phyloP scores from a whole-genome alignment of 306 rosid genomes.

The Prunus padus region DNA sequence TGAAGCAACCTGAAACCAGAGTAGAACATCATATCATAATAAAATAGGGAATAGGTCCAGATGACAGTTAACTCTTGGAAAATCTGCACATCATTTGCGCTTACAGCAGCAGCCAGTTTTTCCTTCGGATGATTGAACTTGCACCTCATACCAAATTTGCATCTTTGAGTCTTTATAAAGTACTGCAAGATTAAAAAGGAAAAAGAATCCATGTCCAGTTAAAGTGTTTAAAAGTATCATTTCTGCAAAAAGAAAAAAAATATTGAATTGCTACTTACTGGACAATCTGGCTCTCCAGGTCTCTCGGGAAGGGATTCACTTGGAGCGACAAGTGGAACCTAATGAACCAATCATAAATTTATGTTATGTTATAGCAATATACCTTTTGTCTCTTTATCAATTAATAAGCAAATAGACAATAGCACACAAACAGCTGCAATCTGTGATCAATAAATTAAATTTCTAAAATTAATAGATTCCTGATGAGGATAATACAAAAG shows the following conservation, averaged over 20 bases:
- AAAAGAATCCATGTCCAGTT: conserved; percentile 24
- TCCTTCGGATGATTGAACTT: conserved; percentile 92
- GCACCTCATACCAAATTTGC: conserved; percentile 91
- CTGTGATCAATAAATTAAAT: background rate
- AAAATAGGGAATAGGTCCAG: background rate
- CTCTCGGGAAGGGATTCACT: conserved; percentile 85
- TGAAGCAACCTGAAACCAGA: conserved; percentile 44
- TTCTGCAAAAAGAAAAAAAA: background rate
- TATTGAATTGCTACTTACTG: conserved; percentile 56
- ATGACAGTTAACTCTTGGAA: conserved; percentile 5
- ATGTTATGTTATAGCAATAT: background rate
- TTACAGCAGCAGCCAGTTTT: conserved; percentile 28
- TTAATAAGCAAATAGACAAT: background rate
- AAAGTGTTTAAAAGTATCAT: conserved; percentile 26
- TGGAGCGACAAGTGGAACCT: conserved; percentile 66
- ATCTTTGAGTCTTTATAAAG: conserved; percentile 87
- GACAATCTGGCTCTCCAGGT: conserved; percentile 89
- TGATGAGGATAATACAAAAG: background rate
- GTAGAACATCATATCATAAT: conserved; percentile 11
- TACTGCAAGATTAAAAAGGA: conserved; percentile 46
- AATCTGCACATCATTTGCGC: conserved; percentile 20
- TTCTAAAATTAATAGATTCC: background rate
- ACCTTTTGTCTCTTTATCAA: background rate
- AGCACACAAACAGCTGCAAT: background rate
- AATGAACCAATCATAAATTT: conserved; percentile 27